phyloP scores from a whole-genome alignment of 768 basidiomycete genomes.

The Rhizopogon roseolus region DNA sequence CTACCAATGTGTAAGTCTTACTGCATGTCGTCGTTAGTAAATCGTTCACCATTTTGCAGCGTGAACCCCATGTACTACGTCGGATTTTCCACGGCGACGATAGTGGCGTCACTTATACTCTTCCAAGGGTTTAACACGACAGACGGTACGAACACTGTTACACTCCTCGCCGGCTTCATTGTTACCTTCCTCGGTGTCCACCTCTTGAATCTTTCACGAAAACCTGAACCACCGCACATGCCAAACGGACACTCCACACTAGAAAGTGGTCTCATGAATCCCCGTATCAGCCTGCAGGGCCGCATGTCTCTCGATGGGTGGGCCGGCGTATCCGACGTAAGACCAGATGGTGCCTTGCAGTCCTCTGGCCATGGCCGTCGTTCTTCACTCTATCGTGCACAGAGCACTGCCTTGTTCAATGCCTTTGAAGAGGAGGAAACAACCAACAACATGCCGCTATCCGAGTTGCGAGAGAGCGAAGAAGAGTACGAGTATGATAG shows the following conservation, averaged over 20 bases:
- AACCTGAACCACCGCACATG: conserved; percentile 40
- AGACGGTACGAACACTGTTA: conserved; percentile 74
- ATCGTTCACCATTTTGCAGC: conserved; percentile 31
- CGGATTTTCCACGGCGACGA: conserved; percentile 90
- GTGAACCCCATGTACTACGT: conserved; percentile 99
- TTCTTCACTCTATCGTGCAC: conserved; percentile 60
- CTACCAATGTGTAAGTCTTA: conserved; percentile 86
- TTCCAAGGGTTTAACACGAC: conserved; percentile 97
- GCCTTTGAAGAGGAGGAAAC: conserved; percentile 61
- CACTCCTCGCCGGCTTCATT: conserved; percentile 84
- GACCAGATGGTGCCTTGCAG: conserved; percentile 17
- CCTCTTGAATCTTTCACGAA: conserved; percentile 78
- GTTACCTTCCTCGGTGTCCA: conserved; percentile 98
- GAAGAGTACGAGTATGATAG: conserved; percentile 46
- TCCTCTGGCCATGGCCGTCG: conserved; percentile 55
- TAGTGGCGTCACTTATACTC: conserved; percentile 90
- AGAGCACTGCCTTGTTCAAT: conserved; percentile 66
- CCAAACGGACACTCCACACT: conserved; percentile 47
- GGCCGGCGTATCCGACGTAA: conserved; percentile 35
- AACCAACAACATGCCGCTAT: conserved; percentile 48
- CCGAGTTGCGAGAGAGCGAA: conserved; percentile 61
- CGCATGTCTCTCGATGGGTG: conserved; percentile 79
- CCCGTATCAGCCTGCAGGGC: conserved; percentile 76
- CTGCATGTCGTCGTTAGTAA: background rate
- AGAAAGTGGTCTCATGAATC: conserved; percentile 67